These are phyloP conservation scores for Aspergillus haitiensis DNA, from an alignment of 495 filamentous ascomycete species.

Conservation along the genomic window DNA sequence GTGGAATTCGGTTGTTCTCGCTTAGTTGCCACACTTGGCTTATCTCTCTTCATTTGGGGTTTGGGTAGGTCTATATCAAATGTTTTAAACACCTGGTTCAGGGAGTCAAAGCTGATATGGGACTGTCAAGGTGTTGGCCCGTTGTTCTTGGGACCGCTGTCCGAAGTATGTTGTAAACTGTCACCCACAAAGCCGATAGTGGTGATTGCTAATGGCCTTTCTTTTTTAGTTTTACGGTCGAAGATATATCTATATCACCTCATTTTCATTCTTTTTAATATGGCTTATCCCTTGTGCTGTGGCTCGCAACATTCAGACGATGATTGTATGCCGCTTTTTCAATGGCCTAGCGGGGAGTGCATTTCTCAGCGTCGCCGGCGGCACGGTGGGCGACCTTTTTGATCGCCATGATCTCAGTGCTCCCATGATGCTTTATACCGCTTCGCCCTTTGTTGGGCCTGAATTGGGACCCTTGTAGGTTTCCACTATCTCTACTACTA, in stretches of 20 bases:
- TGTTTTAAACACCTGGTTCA: conserved; percentile 25
- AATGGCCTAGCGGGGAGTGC: conserved; percentile 82
- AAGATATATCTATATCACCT: conserved; percentile 76
- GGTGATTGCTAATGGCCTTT: neutral
- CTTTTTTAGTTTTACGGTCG: conserved; percentile 80
- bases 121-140: conserved; percentile 48
- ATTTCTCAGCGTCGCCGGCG: conserved; percentile 87
- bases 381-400: conserved; percentile 90
- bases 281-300: conserved; percentile 89
- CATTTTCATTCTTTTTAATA: conserved; percentile 76
- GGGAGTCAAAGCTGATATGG: conserved; percentile 40
- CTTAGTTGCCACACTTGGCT: conserved; percentile 72
- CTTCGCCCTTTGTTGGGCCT: conserved; percentile 71
- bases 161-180: conserved; percentile 44
- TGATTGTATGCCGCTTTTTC: conserved; percentile 82
- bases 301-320: conserved; percentile 77
- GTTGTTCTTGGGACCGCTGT: conserved; percentile 66
- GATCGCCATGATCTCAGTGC: conserved; percentile 67
- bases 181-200: neutral
- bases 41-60: conserved; percentile 79
- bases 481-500: conserved; percentile 54
- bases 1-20: conserved; percentile 69
- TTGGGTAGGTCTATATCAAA: conserved; percentile 36
- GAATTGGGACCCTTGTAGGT: conserved; percentile 43
- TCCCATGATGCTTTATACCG: conserved; percentile 83